Evolutionary conservation across 2,329 filamentous ascomycete species (phyloP), one percentile per base, ranked within the genome.

Genomic region (Venturia pyrina): DNA sequence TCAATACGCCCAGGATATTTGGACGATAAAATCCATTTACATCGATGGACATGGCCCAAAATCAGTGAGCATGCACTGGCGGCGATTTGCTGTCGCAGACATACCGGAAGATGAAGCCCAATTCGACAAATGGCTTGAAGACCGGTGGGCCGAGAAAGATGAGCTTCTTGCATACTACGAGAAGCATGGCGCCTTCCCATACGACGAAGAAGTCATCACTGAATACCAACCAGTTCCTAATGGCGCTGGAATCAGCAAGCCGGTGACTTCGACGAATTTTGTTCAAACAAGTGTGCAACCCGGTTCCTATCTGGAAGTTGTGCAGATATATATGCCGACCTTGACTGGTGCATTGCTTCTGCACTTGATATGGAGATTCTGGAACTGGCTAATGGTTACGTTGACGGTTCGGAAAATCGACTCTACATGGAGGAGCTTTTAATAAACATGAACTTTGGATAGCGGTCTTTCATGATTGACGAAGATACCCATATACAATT

Each of bases 51-150:
- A 90, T 0, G 88, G 92, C 0, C 95, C 95, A 5, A 96, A 92
- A 75, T 96, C 91, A 1, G 92, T 98, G 71, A 97, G 97, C 77
- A 91, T 98, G 80, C 88, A 97, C 79, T 99, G 93, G 93, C 87
- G 95, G 64, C 87, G 93, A 24, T 98, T 96, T 77, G 82, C 84
- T 32, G 73, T 96, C 24, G 83, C 83, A 19, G 87, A 91, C 60
- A 93, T 99, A 34, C 95, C 95, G 0, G 81, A 96, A 5, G 83
- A 90, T 61, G 84, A 89, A 70, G 81, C 83, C 8, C 83, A 89
- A 43, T 98, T 99, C 73, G 88, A 93, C 66, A 72, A 81, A 8
- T 99, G 95, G 95, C 79, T 97, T 32, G 83, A 88, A 59, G 83
- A 88, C 48, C 85, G 93, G 57, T 99, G 93, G 93, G 85, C 87